Base-by-base conservation (phyloP, 768 basidiomycete species). In the Kwoniella pini region DNA sequence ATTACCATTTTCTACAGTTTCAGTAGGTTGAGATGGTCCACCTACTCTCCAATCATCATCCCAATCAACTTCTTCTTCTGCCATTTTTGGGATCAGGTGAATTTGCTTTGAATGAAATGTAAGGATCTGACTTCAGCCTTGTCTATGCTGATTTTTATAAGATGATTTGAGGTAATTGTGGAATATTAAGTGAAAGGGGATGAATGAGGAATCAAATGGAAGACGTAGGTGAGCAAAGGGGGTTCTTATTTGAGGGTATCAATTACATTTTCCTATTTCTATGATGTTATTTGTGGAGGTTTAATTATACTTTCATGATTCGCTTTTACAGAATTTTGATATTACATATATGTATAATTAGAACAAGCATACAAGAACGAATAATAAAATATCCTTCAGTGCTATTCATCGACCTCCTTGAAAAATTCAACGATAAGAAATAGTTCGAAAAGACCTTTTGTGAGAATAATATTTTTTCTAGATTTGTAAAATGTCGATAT, bases 1-100 rank as follows among this genome's bases (percentile, higher is more conserved):
- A 40, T 33, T 39, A 6, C 40, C 50, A 33, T 57, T 46, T 10
- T 46, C 59, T 36, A 22, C 51, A 31, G 54, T 56, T 33, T 50
- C 63, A 39, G n/a, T 53, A 46, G 31, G 45, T 13, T 38, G 22
- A 38, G 46, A n/a, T 15, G 27, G 38, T 13, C 57, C 58, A 7
- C 22, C 30, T 13, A 42, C 52, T 43, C 60, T 19, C 52, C 52
- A 51, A n/a, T 62, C 60, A 28, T 54, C 63, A 39, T 58, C 61
- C 67, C 67, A 68, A 38, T 68, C 67, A 9, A 68, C 67, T 57
- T 64, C 63, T 54, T 68, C 67, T 27, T 68, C 67, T 12, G 62
- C 63, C 67, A 68, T 68, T 48, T 24, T 55, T 50, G 48, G 24
- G 19, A 24, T 24, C 12, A 27, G 26, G 22, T 46, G n/a, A n/a